phyloP scores from a whole-genome alignment of 2,329 filamentous ascomycete species.

The Trichoderma semiorbis region DNA sequence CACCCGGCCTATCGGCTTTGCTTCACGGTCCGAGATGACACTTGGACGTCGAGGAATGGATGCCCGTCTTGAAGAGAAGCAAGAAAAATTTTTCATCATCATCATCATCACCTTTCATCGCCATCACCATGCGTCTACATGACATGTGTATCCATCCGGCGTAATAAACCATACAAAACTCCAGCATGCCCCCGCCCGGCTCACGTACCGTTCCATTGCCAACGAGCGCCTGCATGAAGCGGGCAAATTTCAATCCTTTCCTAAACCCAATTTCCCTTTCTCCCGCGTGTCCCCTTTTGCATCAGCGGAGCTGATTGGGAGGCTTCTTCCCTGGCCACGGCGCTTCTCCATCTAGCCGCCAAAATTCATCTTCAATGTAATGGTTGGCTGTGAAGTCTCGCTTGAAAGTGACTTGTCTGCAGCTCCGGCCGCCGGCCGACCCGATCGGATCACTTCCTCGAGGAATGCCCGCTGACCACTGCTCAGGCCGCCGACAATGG shows the following conservation, averaged over 20 bases:
- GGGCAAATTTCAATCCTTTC: not conserved
- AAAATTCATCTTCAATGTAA: conserved; percentile 95
- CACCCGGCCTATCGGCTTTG: not conserved
- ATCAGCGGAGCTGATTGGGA: not conserved
- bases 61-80: not conserved
- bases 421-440: conserved; percentile 46
- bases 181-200: not conserved
- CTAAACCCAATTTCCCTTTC: not conserved
- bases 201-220: not conserved
- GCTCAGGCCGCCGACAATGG: conserved; percentile 68
- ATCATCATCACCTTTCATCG: not conserved
- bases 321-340: not conserved
- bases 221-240: conserved; percentile 7
- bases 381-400: conserved; percentile 65
- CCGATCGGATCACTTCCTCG: conserved; percentile 73
- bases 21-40: not conserved
- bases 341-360: conserved; percentile 37
- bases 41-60: conserved; percentile 8
- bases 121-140: conserved; percentile 8
- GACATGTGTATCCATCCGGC: conserved; percentile 2
- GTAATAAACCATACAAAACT: conserved; percentile 13
- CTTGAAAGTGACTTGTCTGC: conserved; percentile 38
- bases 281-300: not conserved
- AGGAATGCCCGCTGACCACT: conserved; percentile 70
- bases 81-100: not conserved